Evolutionary conservation across 176 grass and related monocot genomes (phyloP).

Genomic region (Carex parvula): DNA sequence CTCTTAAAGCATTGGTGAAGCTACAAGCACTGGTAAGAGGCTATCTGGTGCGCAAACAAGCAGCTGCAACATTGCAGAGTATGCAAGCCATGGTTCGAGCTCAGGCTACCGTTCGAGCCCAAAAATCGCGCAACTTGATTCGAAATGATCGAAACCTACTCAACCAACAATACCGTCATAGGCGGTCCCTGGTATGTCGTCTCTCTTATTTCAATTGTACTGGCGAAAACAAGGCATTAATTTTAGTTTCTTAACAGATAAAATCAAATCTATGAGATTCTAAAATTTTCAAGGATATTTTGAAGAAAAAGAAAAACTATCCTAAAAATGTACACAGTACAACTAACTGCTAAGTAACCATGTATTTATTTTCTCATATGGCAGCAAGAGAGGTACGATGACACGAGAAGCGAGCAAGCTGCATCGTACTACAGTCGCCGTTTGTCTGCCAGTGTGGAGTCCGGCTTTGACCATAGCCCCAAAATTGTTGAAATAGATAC

Average conservation of each 20-base stretch:
- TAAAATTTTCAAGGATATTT: background rate
- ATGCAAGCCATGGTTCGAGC: slow-evolving; percentile 91
- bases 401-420: slow-evolving; percentile 61
- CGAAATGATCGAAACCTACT: slow-evolving; percentile 35
- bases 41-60: slow-evolving; percentile 80
- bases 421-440: slow-evolving; percentile 58
- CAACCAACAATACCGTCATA: slow-evolving; percentile 39
- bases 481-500: slow-evolving; percentile 98
- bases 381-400: slow-evolving; percentile 86
- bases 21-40: slow-evolving; percentile 85
- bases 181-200: slow-evolving; percentile 56
- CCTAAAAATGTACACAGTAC: background rate
- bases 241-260: background rate
- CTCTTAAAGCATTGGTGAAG: slow-evolving; percentile 90
- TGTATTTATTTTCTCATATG: background rate
- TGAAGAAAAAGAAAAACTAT: too few species aligned
- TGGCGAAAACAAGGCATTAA: background rate
- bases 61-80: slow-evolving; percentile 67
- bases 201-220: background rate
- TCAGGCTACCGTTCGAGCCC: slow-evolving; percentile 67
- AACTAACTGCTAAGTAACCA: background rate
- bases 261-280: background rate
- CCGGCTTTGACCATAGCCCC: slow-evolving; percentile 66
- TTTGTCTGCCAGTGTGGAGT: slow-evolving; percentile 73
- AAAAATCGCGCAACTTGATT: slow-evolving; percentile 31